Percentiles rank a stretch among this genome's conserved stretches.
These are phyloP conservation scores for Lagenaria siceraria DNA, from an alignment of 306 rosid genomes.

Conservation along the genomic window DNA sequence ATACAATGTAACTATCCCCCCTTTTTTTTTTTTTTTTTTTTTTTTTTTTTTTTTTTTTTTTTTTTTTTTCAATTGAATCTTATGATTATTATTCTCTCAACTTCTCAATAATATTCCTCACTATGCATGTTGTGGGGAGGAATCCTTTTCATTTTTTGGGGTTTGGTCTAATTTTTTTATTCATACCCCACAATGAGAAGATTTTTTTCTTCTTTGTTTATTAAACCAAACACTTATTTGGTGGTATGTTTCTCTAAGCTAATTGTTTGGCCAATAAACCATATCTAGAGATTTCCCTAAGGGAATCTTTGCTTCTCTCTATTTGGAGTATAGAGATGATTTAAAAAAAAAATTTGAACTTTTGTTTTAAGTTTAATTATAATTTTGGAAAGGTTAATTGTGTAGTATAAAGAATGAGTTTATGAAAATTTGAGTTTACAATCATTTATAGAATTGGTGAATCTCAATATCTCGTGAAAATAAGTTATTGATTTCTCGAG, in stretches of 20 bases:
- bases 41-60: neutral
- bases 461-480: neutral
- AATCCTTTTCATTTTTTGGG: neutral
- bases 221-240: neutral
- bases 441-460: neutral
- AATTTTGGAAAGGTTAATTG: neutral
- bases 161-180: neutral
- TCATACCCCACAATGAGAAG: neutral
- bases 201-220: neutral
- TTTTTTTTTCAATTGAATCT: neutral
- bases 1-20: neutral
- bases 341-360: no score
- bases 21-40: no score
- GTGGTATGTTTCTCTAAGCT: neutral
- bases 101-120: neutral
- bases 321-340: no score
- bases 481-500: neutral
- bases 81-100: neutral
- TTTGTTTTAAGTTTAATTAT: no score
- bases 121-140: neutral
- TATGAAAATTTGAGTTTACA: neutral
- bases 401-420: neutral
- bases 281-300: neutral
- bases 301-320: neutral
- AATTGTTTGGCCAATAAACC: neutral